Evolutionary conservation across 1,284 basidiomycete species (phyloP), one percentile per base, ranked within the genome.

Genomic region (Ustilago lituana): DNA sequence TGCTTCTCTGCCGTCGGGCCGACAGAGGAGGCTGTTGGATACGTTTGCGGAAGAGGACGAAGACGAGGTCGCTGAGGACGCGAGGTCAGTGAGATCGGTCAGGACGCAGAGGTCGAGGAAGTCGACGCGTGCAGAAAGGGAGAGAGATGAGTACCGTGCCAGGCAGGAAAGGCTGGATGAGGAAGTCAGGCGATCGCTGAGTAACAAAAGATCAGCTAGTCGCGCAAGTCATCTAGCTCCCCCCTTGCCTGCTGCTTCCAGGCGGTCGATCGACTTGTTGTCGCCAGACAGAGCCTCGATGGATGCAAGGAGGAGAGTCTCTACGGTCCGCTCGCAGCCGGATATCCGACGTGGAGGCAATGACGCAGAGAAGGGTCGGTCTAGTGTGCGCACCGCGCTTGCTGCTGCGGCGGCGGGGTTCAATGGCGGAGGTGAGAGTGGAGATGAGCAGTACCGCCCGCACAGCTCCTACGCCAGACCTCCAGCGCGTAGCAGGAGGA

Each of bases 11-110:
- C 65, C 65, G 9, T 46, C 65, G n/a, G 65, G 59, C 3, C 58
- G 20, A 22, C 31, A 54, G 0, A 36, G 50, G 32, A 35, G 65
- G 35, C 65, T 63, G 36, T 47, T 68, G 7, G 65, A 68, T 35
- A 63, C 65, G 3, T 68, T 68, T 33, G 55, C 46, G 5, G 65
- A 68, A 27, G 65, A 68, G 33, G 60, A 68, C 19, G 65, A 68
- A 26, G 50, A 63, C 10, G 59, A 68, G 15, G 32, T 62, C 12
- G 47, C 52, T 3, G 59, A 44, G 10, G 57, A 61, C 22, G 49
- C 53, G 1, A 43, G 52, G 6, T 63, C 63, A 3, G 24, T 61
- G 23, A 27, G 62, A 14, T 51, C 52, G 9, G 60, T 47, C 4
- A 29, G 66, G 26, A 39, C 55, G 24, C 41, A 26, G 17, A 27